These are phyloP conservation scores for Cryptosporidium xiaoi DNA, from an alignment of 169 alveolate genomes.

Conservation along the genomic window DNA sequence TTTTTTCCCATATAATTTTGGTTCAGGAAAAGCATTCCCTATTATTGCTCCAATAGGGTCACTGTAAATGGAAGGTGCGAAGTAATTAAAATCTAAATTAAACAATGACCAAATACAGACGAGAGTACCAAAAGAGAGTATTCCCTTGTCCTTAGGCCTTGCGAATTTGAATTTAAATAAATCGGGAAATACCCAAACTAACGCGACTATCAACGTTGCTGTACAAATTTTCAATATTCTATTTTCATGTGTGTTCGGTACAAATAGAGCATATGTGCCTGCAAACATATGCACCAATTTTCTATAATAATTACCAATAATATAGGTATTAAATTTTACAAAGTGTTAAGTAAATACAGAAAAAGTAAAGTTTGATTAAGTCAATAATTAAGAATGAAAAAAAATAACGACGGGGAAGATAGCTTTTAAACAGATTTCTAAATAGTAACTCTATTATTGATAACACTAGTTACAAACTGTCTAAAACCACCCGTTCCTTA, in stretches of 20 bases:
- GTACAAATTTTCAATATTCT: constrained; percentile 10
- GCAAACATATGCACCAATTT: constrained; percentile 63
- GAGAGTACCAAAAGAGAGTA: constrained; percentile 51
- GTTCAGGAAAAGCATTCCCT: constrained; percentile 53
- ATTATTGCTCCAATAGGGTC: constrained; percentile 76
- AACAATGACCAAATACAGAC: constrained; percentile 73
- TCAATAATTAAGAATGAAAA: too few relatives aligned
- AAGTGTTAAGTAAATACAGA: too few relatives aligned
- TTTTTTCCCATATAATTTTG: constrained; percentile 19
- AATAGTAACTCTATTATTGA: too few relatives aligned
- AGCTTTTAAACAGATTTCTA: too few relatives aligned
- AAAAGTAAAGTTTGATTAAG: too few relatives aligned
- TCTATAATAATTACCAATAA: neutral
- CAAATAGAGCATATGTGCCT: constrained; percentile 36
- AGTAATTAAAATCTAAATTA: constrained; percentile 24
- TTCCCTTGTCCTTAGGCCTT: constrained; percentile 63
- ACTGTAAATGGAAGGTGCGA: constrained; percentile 76
- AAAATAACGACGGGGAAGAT: too few relatives aligned
- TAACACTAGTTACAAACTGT: too few relatives aligned
- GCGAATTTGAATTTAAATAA: constrained; percentile 59
- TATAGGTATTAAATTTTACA: neutral
- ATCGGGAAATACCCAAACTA: constrained; percentile 35
- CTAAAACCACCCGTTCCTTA: neutral
- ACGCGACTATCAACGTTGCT: constrained; percentile 2
- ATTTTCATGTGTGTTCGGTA: constrained; percentile 29